A percentile compares a stretch with the other conserved stretches of the same genome.
Conservation (phyloP, 345 rosid genomes). For the Boechera divaricarpa region DNA sequence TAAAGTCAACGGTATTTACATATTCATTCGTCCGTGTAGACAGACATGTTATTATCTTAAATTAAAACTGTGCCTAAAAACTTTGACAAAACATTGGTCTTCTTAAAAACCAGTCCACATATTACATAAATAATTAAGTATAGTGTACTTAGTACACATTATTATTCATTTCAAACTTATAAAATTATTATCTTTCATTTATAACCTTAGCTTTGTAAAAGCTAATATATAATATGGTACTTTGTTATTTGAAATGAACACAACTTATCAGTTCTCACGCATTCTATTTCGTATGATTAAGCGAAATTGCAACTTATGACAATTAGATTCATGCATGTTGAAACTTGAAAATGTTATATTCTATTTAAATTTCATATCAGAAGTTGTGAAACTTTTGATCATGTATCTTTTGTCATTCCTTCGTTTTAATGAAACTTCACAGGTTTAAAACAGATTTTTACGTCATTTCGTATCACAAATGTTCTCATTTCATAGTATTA, state of each 20-base stretch:
- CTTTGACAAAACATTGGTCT: no score
- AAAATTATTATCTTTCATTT: background rate
- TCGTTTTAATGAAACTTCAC: background rate
- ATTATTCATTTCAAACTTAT: background rate
- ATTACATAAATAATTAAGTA: no score
- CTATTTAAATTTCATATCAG: background rate
- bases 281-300: background rate
- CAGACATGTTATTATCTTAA: constrained; percentile 11
- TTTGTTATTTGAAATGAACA: no score
- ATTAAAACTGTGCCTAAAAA: constrained; percentile 25
- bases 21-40: constrained; percentile 8
- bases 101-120: no score
- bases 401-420: background rate
- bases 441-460: background rate
- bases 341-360: background rate
- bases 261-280: background rate
- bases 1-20: constrained; percentile 36
- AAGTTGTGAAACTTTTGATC: background rate
- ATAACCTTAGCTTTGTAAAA: background rate
- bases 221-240: background rate
- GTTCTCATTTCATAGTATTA: background rate
- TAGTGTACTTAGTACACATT: no score
- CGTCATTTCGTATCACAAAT: background rate
- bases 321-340: background rate
- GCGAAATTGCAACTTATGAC: background rate